Conservation (phyloP, 176 grass and related monocot genomes). For the Dactylis glomerata region DNA sequence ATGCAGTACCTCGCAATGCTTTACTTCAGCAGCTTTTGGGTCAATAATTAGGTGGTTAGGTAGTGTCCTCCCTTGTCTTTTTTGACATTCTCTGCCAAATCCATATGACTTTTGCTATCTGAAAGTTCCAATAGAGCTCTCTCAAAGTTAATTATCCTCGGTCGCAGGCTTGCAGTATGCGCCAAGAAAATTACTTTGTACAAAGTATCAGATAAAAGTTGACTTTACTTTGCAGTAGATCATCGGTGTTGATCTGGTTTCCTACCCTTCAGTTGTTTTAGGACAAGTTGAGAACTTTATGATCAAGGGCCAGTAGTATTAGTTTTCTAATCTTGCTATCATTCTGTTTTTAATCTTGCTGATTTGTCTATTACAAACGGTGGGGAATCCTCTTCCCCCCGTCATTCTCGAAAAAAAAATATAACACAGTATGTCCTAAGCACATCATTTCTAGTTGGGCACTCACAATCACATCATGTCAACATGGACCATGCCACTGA, state of each 20-base stretch:
- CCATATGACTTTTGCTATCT: constrained; percentile 17
- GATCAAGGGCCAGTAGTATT: not conserved
- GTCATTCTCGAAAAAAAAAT: too few species aligned
- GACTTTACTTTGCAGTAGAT: not conserved
- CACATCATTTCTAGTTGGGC: constrained; percentile 19
- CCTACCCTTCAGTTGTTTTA: not conserved
- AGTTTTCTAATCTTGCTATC: too few species aligned
- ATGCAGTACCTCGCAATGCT: constrained; percentile 1
- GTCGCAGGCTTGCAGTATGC: not conserved
- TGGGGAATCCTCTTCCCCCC: too few species aligned
- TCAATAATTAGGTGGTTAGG: constrained; percentile 22
- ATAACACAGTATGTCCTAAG: not conserved
- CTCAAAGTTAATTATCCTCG: not conserved
- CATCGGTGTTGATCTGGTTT: not conserved
- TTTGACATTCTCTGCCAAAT: constrained; percentile 8
- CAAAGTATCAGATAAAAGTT: not conserved
- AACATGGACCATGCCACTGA: constrained; percentile 10
- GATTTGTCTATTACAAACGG: too few species aligned
- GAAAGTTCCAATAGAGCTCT: not conserved
- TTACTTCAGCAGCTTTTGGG: not conserved
- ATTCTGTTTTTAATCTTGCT: not conserved
- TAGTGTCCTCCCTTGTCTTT: not conserved
- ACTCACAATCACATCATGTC: constrained; percentile 20
- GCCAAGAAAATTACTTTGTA: not conserved
- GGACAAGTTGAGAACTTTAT: not conserved